These are phyloP conservation scores for Phialemoniopsis sp. DNA, from an alignment of 2,329 filamentous ascomycete genomes.

Conservation along the genomic window DNA sequence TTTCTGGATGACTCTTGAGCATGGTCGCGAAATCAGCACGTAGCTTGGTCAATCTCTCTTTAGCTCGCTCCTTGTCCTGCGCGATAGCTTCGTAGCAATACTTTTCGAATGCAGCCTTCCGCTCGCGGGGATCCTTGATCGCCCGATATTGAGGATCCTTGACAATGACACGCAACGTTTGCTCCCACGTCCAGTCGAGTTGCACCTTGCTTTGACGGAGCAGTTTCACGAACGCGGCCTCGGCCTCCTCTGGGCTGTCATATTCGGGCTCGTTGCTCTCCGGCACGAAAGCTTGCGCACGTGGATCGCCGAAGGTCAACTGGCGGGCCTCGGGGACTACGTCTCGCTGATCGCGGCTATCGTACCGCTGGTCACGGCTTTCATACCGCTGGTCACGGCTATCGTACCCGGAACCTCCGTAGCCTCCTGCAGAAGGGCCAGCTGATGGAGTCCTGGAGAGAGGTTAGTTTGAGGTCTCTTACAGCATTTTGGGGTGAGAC, in stretches of 20 bases:
- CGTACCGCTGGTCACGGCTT: background rate
- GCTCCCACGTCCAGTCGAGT: slow-evolving; percentile 89
- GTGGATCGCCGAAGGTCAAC: slow-evolving; percentile 50
- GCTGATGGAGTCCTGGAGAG: slow-evolving; percentile 28
- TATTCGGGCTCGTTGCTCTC: slow-evolving; percentile 73
- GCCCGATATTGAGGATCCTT: slow-evolving; percentile 91
- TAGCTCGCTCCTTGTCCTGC: slow-evolving; percentile 91
- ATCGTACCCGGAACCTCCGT: slow-evolving; percentile 23
- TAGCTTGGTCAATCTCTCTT: slow-evolving; percentile 88
- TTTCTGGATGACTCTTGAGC: slow-evolving; percentile 94
- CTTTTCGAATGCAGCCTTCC: slow-evolving; percentile 89
- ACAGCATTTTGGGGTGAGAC: slow-evolving; percentile 14
- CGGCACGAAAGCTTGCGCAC: slow-evolving; percentile 56
- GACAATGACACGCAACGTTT: slow-evolving; percentile 79
- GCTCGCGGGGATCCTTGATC: slow-evolving; percentile 86
- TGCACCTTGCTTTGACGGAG: slow-evolving; percentile 82
- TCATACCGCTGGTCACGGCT: slow-evolving; percentile 5
- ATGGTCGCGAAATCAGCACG: slow-evolving; percentile 93
- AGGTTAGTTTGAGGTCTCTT: background rate
- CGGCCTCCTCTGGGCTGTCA: slow-evolving; percentile 77
- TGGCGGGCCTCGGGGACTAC: slow-evolving; percentile 52
- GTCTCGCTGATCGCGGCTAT: slow-evolving; percentile 23
- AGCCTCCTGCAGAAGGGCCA: slow-evolving; percentile 36
- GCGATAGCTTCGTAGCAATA: slow-evolving; percentile 85
- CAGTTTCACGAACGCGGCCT: slow-evolving; percentile 88